Evolutionary conservation across 208 protist genomes (phyloP).

Genomic region (Herpetomonas tarakana): DNA sequence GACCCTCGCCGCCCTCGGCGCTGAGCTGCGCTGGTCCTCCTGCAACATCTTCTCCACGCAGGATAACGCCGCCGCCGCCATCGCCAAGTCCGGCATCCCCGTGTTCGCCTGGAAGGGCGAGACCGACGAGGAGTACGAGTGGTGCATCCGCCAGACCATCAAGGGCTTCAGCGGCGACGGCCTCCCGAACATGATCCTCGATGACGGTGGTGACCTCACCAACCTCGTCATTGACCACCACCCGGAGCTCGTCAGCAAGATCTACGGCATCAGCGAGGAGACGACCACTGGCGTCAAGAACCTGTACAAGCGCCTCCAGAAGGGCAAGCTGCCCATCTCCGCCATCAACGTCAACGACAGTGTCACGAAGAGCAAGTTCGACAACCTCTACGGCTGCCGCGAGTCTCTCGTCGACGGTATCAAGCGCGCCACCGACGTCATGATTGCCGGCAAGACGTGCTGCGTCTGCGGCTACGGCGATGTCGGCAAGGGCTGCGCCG

Average conservation of each 20-base stretch:
- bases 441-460: conserved; percentile 99
- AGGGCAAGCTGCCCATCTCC: conserved; percentile 95
- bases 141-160: conserved; percentile 96
- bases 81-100: conserved; percentile 90
- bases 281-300: conserved; percentile 99
- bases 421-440: conserved; percentile 99
- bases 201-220: conserved; percentile 99
- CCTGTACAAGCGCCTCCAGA: conserved; percentile 96
- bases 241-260: conserved; percentile 90
- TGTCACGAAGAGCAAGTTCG: conserved; percentile 99
- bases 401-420: conserved; percentile 99
- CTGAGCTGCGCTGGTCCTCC: conserved; percentile 96
- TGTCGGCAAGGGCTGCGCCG: conserved; percentile 99
- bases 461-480: conserved; percentile 99
- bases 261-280: conserved; percentile 99
- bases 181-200: conserved; percentile 98
- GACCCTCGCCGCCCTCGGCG: conserved; percentile 97
- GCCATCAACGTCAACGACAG: conserved; percentile 99
- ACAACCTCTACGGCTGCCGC: conserved; percentile 99
- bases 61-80: conserved; percentile 83
- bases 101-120: conserved; percentile 99
- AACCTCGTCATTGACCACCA: conserved; percentile 95
- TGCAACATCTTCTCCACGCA: conserved; percentile 99
- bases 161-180: conserved; percentile 87
- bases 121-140: conserved; percentile 99